Percentiles rank a stretch among this genome's conserved stretches.
phyloP scores from a whole-genome alignment of 169 alveolate genomes.

The Plasmodium gallinaceum region DNA sequence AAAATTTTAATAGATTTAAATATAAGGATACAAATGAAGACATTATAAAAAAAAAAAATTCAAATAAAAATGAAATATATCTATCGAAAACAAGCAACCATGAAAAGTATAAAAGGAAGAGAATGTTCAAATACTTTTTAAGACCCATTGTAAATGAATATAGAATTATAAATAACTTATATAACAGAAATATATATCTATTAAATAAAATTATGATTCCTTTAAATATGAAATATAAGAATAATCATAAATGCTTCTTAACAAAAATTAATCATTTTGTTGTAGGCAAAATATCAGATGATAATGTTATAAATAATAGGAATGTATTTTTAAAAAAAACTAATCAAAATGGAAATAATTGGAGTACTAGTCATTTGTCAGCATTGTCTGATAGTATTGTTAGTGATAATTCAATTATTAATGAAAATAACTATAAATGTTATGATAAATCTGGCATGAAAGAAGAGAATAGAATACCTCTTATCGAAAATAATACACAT shows the following conservation, averaged over 20 bases:
- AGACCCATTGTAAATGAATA: too few species aligned
- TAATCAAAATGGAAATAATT: neutral
- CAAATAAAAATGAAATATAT: neutral
- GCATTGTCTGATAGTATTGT: too few species aligned
- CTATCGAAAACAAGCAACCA: neutral
- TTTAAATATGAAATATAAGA: too few species aligned
- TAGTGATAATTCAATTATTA: too few species aligned
- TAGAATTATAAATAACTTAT: too few species aligned
- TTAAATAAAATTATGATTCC: too few species aligned
- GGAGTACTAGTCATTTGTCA: neutral
- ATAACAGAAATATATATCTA: too few species aligned
- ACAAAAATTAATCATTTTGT: too few species aligned
- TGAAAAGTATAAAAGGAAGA: neutral
- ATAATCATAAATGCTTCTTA: too few species aligned
- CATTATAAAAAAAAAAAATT: slow-evolving; percentile 1
- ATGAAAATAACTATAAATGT: neutral
- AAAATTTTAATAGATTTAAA: neutral
- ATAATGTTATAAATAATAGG: too few species aligned
- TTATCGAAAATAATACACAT: neutral
- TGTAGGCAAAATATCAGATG: too few species aligned
- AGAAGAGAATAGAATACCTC: neutral
- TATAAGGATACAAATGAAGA: neutral
- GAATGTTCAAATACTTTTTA: too few species aligned
- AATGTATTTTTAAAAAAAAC: neutral
- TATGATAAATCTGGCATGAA: neutral